These are phyloP conservation scores for Pecoramyces ruminantium DNA, from an alignment of 192 early-diverging fungal genomes.

Conservation along the genomic window DNA sequence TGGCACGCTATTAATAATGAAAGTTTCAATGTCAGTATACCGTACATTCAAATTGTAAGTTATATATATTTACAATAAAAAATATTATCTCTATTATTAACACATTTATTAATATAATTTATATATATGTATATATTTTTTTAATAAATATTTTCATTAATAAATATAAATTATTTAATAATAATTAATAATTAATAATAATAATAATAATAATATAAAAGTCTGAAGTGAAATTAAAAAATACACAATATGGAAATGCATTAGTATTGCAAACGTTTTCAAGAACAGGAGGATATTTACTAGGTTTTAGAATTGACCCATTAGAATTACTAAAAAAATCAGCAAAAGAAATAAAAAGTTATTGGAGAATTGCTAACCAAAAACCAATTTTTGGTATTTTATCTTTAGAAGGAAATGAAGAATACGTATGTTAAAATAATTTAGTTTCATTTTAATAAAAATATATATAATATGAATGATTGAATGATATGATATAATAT, in stretches of 20 bases:
- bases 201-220: no score
- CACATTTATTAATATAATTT: no score
- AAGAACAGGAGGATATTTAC: neutral
- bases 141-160: no score
- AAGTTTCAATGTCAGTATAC: neutral
- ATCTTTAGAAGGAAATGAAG: neutral
- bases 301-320: neutral
- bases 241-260: neutral
- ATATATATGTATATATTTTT: no score
- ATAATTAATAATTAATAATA: no score
- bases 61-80: no score
- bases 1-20: neutral
- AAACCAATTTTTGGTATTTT: neutral
- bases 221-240: neutral
- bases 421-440: neutral
- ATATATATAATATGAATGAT: no score
- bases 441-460: no score
- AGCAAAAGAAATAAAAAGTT: neutral
- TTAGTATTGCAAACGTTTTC: neutral
- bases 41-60: neutral
- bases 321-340: neutral
- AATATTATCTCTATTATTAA: no score
- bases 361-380: neutral
- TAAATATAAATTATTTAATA: no score
- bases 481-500: no score